These are phyloP conservation scores for Amaranthus palmeri DNA, from an alignment of 148 eudicot species.

Conservation along the genomic window DNA sequence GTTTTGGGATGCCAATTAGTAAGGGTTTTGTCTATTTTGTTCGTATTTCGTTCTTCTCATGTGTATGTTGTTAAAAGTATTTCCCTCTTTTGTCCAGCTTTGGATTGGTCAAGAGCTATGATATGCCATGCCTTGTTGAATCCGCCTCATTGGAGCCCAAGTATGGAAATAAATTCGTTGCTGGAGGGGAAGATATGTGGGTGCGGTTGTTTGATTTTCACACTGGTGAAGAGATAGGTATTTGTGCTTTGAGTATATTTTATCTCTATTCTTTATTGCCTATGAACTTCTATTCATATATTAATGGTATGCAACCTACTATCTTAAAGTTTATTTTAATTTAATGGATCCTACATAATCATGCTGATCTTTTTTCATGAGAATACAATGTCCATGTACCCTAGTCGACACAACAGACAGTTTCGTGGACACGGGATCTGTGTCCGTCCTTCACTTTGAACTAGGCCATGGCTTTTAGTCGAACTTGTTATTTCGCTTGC, in stretches of 20 bases:
- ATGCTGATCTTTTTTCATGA: too few species aligned
- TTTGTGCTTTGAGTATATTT: background rate
- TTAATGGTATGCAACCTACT: background rate
- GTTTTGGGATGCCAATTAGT: constrained; percentile 96
- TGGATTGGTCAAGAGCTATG: constrained; percentile 83
- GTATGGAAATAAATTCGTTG: constrained; percentile 78
- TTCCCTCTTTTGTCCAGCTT: constrained; percentile 43
- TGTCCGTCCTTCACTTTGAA: too few species aligned
- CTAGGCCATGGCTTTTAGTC: too few species aligned
- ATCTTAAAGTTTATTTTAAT: background rate
- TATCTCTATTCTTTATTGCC: background rate
- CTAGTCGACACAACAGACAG: too few species aligned
- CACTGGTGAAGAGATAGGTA: constrained; percentile 83
- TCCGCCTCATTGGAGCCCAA: constrained; percentile 93
- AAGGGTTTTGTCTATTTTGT: constrained; percentile 21
- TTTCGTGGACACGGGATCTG: too few species aligned
- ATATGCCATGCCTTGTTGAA: constrained; percentile 80
- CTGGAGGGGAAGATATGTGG: constrained; percentile 99
- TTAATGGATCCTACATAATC: too few species aligned
- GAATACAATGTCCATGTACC: too few species aligned
- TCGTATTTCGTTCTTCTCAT: background rate
- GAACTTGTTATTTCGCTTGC: too few species aligned
- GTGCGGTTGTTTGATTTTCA: constrained; percentile 82
- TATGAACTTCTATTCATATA: background rate
- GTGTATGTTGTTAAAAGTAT: constrained; percentile 1